phyloP scores from a whole-genome alignment of 805 yeast genomes.

The Barnettozyma salicaria region DNA sequence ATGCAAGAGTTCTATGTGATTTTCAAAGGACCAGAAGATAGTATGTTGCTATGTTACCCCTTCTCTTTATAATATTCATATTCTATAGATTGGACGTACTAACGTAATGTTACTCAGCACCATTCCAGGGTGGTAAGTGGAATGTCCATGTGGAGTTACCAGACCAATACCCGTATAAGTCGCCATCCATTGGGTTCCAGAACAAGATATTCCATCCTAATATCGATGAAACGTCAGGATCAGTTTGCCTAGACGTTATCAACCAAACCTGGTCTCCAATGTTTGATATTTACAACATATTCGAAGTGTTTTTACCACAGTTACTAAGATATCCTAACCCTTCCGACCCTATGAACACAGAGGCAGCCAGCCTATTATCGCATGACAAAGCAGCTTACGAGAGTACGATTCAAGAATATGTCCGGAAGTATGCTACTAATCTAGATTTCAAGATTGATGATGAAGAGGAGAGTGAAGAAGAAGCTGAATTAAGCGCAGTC shows the following conservation, averaged over 20 bases:
- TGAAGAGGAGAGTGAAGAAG: slow-evolving; percentile 42
- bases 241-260: slow-evolving; percentile 92
- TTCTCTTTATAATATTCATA: neutral
- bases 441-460: slow-evolving; percentile 39
- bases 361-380: slow-evolving; percentile 75
- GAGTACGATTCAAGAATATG: slow-evolving; percentile 66
- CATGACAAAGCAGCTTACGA: slow-evolving; percentile 63
- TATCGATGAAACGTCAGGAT: slow-evolving; percentile 84
- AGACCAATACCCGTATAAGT: slow-evolving; percentile 90
- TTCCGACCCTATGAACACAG: slow-evolving; percentile 86
- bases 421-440: slow-evolving; percentile 57
- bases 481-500: slow-evolving; percentile 26
- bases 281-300: slow-evolving; percentile 86
- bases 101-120: slow-evolving; percentile 40
- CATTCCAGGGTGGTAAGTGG: slow-evolving; percentile 89
- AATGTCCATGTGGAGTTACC: slow-evolving; percentile 89
- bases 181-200: slow-evolving; percentile 91
- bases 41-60: slow-evolving; percentile 27
- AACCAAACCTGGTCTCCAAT: slow-evolving; percentile 98
- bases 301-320: slow-evolving; percentile 92
- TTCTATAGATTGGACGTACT: neutral
- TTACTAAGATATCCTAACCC: slow-evolving; percentile 88
- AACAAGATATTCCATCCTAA: slow-evolving; percentile 94
- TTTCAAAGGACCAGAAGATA: slow-evolving; percentile 78
- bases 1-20: slow-evolving; percentile 83